A percentile compares a stretch with the other conserved stretches of the same genome.
These are phyloP conservation scores for Monosporozyma servazzii DNA, from an alignment of 805 yeast species.

Conservation along the genomic window DNA sequence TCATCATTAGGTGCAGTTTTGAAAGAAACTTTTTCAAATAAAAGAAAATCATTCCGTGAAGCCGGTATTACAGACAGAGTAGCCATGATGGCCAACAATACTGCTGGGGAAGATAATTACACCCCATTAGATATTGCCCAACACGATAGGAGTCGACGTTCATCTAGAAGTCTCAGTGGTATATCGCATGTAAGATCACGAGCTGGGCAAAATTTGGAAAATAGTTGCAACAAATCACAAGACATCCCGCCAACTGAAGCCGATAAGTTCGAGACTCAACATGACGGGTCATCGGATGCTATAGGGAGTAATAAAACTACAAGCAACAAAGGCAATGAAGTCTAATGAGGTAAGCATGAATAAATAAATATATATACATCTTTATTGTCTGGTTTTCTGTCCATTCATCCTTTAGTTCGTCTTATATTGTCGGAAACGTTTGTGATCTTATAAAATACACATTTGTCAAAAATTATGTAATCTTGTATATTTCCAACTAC, in stretches of 20 bases:
- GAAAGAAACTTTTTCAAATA: background rate
- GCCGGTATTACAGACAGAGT: conserved; percentile 36
- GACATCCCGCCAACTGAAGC: background rate
- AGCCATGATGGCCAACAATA: conserved; percentile 35
- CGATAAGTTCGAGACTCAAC: background rate
- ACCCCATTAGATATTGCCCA: background rate
- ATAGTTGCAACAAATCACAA: background rate
- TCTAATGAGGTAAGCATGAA: no score
- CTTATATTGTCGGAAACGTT: background rate
- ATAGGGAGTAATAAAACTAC: background rate
- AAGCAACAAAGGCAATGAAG: no score
- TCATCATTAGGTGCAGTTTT: background rate
- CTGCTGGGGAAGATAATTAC: conserved; percentile 37
- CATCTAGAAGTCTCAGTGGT: background rate
- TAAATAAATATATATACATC: no score
- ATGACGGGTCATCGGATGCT: background rate
- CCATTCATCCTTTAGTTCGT: background rate
- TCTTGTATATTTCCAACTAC: background rate
- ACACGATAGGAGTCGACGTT: background rate
- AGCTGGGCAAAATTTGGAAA: background rate
- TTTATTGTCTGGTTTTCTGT: no score
- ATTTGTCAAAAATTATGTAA: background rate
- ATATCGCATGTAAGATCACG: background rate
- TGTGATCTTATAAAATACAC: background rate
- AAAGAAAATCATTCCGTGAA: conserved; percentile 15